Base-by-base conservation (phyloP, 2,329 filamentous ascomycete species). In the Fusarium burgessii region DNA sequence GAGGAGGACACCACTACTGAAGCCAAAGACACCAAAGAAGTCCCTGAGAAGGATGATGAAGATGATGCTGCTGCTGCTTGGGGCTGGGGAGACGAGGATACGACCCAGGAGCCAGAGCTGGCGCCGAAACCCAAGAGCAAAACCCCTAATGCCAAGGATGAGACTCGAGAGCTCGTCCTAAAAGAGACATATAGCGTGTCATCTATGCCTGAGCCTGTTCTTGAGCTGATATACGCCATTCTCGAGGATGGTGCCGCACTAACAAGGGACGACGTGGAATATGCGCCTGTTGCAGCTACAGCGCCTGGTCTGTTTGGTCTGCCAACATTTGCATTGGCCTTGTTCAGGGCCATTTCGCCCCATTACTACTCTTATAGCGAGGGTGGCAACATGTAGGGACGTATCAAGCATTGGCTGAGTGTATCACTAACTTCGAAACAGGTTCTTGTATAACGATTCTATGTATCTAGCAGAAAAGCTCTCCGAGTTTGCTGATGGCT, bases 151-250 rank as follows among this genome's bases (percentile, higher is more conserved):
- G 45, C 74, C 10, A 74, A 80, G 33, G 58, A 68, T 7, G 65
- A 84, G 43, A 83, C 85, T 12, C 85, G 89, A 59, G 92, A 96
- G 77, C 83, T 98, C 64, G 92, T 93, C 0, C 82, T 98, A 46
- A 92, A 87, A 67, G 96, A 99, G 81, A 92, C 88, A 3, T 99
- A 97, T 79, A 93, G 91, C 63, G 92, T 97, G 55, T 98, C 95
- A 0, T 92, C 92, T 5, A 92, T 98, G 79, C 95, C 96, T 1
- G 91, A 94, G 66, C 89, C 91, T 7, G 90, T 98, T 15, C 84
- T 95, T 23, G 85, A 88, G 20, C 85, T 93, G 32, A 89, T 95
- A 56, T 83, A 85, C 25, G 77, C 84, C 15, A 86, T 91, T 32
- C 79, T 88, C 67, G 87, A 91, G 65, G 90, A 92, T 70, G 90